Conservation (phyloP, 345 rosid genomes). For the Iberis pinnata region DNA sequence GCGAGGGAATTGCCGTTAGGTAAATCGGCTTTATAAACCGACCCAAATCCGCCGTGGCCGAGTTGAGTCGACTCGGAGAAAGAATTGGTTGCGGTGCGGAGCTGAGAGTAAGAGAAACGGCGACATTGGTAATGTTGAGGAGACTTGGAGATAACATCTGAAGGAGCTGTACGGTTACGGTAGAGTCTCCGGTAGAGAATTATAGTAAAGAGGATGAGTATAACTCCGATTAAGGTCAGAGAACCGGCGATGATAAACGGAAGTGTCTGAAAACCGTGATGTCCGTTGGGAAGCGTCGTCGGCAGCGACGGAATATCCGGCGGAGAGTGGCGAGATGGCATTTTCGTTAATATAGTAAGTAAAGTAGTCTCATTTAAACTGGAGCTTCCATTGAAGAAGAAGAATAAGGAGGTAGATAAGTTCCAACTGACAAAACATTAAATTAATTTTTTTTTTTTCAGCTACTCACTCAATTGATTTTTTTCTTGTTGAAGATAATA, state of each 20-base stretch:
- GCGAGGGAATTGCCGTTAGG: slow-evolving; percentile 45
- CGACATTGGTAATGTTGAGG: slow-evolving; percentile 50
- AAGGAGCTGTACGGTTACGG: slow-evolving; percentile 72
- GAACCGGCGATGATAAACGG: slow-evolving; percentile 38
- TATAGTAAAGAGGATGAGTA: slow-evolving; percentile 37
- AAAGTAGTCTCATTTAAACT: slow-evolving; percentile 12
- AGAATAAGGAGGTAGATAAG: slow-evolving; percentile 17
- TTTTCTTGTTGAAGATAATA: slow-evolving; percentile 17
- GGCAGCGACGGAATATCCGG: slow-evolving; percentile 20
- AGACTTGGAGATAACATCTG: slow-evolving; percentile 45
- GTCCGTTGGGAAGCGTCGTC: slow-evolving; percentile 13
- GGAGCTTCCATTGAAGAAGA: slow-evolving; percentile 22
- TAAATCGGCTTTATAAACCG: slow-evolving; percentile 52
- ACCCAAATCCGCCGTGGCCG: slow-evolving; percentile 96
- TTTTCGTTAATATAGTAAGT: slow-evolving; percentile 24
- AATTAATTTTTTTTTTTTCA: background rate
- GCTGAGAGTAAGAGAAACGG: slow-evolving; percentile 64
- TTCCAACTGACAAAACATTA: slow-evolving; percentile 10
- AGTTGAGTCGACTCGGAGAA: slow-evolving; percentile 69
- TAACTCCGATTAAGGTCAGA: slow-evolving; percentile 29
- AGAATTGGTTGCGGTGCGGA: slow-evolving; percentile 72
- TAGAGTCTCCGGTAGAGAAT: slow-evolving; percentile 62
- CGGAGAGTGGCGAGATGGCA: slow-evolving; percentile 47
- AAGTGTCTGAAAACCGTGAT: slow-evolving; percentile 21
- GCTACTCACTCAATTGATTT: slow-evolving; percentile 1